Conservation (phyloP, 441 rosid genomes). For the Erodium moschatum region DNA sequence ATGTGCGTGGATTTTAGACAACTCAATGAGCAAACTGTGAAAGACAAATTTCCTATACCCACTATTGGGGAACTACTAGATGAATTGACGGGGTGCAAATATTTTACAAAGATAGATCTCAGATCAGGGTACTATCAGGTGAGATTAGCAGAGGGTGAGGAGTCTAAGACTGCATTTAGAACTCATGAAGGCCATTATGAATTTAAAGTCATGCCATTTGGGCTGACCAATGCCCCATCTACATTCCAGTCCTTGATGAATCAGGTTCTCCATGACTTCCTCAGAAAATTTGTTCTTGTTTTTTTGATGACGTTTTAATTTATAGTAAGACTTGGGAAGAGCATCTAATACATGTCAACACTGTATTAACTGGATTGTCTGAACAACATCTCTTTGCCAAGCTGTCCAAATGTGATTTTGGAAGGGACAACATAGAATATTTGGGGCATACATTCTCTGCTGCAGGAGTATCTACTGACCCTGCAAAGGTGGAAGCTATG, state of each 20-base stretch:
- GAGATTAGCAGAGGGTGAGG: not conserved
- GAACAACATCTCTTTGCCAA: too few relatives aligned
- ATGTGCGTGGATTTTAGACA: not conserved
- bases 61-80: not conserved
- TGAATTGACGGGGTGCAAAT: not conserved
- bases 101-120: not conserved
- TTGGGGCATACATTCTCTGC: not conserved
- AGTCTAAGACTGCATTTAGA: not conserved
- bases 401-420: not conserved
- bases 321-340: not conserved
- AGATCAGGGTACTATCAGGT: not conserved
- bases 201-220: not conserved
- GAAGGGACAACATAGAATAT: not conserved
- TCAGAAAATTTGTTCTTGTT: not conserved
- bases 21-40: not conserved
- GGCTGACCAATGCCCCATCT: not conserved
- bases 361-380: too few relatives aligned
- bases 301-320: not conserved
- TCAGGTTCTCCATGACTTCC: not conserved
- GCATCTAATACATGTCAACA: too few relatives aligned
- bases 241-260: conserved; percentile 3
- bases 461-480: not conserved
- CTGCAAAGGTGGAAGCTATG: not conserved
- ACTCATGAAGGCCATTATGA: not conserved
- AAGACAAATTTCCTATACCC: not conserved